Percentiles rank a stretch among this genome's conserved stretches.
These are phyloP conservation scores for Cucurbita maxima DNA, from an alignment of 306 rosid genomes.

Conservation along the genomic window DNA sequence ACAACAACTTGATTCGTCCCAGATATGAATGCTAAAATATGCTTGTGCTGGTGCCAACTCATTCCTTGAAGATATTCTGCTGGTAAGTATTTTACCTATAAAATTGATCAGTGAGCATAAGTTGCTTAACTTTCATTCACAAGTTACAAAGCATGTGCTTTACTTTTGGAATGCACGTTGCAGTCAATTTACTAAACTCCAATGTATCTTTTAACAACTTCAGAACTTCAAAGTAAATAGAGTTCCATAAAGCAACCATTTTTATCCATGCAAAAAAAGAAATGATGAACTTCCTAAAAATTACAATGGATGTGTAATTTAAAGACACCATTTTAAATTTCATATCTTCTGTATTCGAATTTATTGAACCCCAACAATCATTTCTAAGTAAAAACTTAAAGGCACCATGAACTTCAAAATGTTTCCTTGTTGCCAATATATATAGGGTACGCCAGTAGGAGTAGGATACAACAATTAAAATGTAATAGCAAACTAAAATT, in stretches of 20 bases:
- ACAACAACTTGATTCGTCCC: slow-evolving; percentile 52
- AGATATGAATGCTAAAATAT: slow-evolving; percentile 61
- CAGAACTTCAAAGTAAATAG: neutral
- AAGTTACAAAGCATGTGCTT: neutral
- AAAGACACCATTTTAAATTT: neutral
- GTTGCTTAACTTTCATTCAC: neutral
- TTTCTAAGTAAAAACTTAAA: neutral
- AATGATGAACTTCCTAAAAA: neutral
- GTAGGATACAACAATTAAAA: no score
- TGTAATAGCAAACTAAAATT: no score
- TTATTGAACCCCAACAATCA: neutral
- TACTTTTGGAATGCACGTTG: neutral
- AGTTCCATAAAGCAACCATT: neutral
- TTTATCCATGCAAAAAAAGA: neutral
- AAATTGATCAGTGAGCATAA: neutral
- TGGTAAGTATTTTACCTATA: slow-evolving; percentile 62
- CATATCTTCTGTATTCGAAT: neutral
- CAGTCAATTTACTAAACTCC: neutral
- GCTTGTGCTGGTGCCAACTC: slow-evolving; percentile 91
- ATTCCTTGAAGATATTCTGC: slow-evolving; percentile 76
- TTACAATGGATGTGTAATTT: neutral
- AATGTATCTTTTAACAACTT: neutral
- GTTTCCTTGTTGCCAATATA: neutral
- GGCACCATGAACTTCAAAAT: neutral
- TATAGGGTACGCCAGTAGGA: neutral